Evolutionary conservation across 139 green algal species (phyloP).

Genomic region (Chlorella sp.): DNA sequence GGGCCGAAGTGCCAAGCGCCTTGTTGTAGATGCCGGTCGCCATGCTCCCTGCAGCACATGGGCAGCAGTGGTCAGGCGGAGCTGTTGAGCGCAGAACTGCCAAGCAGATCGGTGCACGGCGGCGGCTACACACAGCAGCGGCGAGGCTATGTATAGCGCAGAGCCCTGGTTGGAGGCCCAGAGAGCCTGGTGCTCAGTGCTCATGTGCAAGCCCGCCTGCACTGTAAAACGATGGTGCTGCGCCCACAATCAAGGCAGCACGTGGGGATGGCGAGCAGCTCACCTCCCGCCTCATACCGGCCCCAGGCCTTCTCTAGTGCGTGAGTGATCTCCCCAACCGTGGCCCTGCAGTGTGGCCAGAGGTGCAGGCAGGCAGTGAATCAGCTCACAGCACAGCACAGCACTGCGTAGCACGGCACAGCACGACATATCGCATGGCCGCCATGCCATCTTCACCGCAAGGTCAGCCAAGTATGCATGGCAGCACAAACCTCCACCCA

Average conservation of each 20-base stretch:
- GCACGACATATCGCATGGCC: neutral
- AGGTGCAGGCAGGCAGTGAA: neutral
- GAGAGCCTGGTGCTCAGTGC: too few species aligned
- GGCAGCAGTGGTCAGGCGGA: neutral
- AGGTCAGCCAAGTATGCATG: too few species aligned
- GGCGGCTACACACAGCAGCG: neutral
- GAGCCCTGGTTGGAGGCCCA: too few species aligned
- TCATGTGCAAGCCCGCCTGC: too few species aligned
- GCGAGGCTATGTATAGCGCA: neutral
- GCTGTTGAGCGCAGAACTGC: neutral
- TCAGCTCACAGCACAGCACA: neutral
- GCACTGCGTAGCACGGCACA: neutral
- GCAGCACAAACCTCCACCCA: too few species aligned
- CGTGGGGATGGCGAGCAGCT: neutral
- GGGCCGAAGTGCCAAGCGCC: slow-evolving; percentile 2
- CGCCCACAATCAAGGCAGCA: neutral
- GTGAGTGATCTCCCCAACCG: slow-evolving; percentile 72
- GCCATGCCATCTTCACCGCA: slow-evolving; percentile 58
- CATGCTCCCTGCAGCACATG: slow-evolving; percentile 38
- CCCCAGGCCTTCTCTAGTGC: slow-evolving; percentile 72
- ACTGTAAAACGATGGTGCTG: too few species aligned
- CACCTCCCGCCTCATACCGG: slow-evolving; percentile 56
- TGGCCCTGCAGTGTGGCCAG: slow-evolving; percentile 49
- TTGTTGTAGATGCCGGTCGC: slow-evolving; percentile 60
- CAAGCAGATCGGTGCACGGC: too few species aligned